Base-by-base conservation (phyloP, 2,329 filamentous ascomycete species). In the Cephalotrichum gorgonifer region DNA sequence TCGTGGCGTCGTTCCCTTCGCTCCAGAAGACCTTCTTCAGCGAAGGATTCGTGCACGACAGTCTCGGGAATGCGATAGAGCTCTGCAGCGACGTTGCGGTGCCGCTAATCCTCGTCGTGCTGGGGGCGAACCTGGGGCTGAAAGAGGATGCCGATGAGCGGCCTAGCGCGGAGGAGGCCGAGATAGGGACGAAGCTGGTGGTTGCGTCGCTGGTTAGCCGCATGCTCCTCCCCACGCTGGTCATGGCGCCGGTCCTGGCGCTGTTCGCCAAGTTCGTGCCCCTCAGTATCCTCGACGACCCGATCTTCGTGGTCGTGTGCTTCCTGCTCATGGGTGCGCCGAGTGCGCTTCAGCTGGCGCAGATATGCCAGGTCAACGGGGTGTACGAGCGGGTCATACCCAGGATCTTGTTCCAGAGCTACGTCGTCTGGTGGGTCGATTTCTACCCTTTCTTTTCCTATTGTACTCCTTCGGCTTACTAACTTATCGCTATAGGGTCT, bases 291-390 rank as follows among this genome's bases (percentile, higher is more conserved):
- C 73, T 98, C 30, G 93, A 94, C 62, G 93, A 98, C 62, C 93
- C 93, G 9, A 98, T 98, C 59, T 98, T 98, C 65, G 83, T 98
- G 56, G 88, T 98, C 56, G 93, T 98, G 31, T 96, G 90, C 69
- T 98, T 97, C 76, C 74, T 98, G 55, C 85, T 98, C 56, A 91
- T 88, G 0, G 93, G 93, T 31, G 93, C 93, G 3, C 93, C 93
- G 6, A 94, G 86, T 54, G 93, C 93, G 25, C 74, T 98, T 54
- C 93, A 98, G 68, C 72, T 98, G 60, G 91, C 93, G 6, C 93
- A 98, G 69, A 98, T 98, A 53, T 98, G 93, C 69, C 93, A 97
- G 74, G 86, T 97, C 69, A 98, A 98, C 67, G 85, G 85, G 54
- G 93, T 98, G 9, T 98, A 88, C 65, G 91, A 97, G 73, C 81